Conservation (phyloP, 2,329 filamentous ascomycete species). For the Paraphoma chrysanthemicola region DNA sequence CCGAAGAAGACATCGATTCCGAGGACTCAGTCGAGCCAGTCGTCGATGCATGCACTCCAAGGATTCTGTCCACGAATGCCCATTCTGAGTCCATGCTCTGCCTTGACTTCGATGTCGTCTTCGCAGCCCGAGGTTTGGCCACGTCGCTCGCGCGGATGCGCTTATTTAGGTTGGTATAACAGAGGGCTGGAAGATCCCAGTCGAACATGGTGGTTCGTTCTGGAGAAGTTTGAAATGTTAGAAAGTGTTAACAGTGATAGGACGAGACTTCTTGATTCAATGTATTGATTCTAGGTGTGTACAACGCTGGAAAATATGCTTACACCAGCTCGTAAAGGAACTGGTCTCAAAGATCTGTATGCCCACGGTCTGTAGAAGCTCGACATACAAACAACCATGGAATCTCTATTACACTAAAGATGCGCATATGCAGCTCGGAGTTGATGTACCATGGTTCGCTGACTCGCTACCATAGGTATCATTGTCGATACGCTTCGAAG, state of each 20-base stretch:
- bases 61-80: background rate
- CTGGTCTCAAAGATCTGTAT: too few species aligned
- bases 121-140: background rate
- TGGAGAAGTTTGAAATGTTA: background rate
- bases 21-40: background rate
- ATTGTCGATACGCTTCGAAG: too few species aligned
- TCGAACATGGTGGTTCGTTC: background rate
- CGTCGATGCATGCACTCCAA: background rate
- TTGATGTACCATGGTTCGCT: too few species aligned
- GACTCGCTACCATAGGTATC: too few species aligned
- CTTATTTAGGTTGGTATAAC: background rate
- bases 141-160: background rate
- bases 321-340: too few species aligned
- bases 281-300: too few species aligned
- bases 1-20: background rate
- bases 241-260: background rate
- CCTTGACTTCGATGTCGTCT: background rate
- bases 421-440: too few species aligned
- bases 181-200: background rate
- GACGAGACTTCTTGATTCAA: background rate
- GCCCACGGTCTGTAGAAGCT: too few species aligned
- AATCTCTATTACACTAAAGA: too few species aligned
- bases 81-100: background rate
- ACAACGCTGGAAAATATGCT: too few species aligned
- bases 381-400: too few species aligned